phyloP scores from a whole-genome alignment of 2,329 filamentous ascomycete genomes.

The Lachnellula arida region DNA sequence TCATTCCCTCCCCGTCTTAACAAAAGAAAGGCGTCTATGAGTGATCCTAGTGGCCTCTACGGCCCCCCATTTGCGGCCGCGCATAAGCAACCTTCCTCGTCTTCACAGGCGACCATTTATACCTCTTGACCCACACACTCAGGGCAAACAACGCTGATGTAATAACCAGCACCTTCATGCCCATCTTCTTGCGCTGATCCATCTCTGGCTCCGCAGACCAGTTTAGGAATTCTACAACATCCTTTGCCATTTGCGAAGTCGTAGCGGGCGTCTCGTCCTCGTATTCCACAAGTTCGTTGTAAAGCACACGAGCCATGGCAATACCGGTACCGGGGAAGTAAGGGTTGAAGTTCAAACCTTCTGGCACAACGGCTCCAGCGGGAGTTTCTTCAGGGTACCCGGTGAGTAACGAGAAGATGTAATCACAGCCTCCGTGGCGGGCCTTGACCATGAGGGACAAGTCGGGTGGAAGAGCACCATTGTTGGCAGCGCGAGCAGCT shows the following conservation, averaged over 20 bases:
- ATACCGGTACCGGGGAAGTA: slow-evolving; percentile 99
- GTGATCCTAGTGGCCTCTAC: slow-evolving; percentile 11
- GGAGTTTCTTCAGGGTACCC: slow-evolving; percentile 97
- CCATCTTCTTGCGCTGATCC: slow-evolving; percentile 99
- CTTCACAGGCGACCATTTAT: slow-evolving; percentile 98
- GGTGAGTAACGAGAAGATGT: slow-evolving; percentile 95
- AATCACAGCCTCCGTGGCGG: slow-evolving; percentile 95
- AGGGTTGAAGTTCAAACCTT: slow-evolving; percentile 98
- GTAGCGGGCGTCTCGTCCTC: slow-evolving; percentile 93
- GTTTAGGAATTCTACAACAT: slow-evolving; percentile 98
- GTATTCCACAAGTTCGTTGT: slow-evolving; percentile 96
- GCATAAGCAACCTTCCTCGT: slow-evolving; percentile 88
- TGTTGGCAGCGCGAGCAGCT: slow-evolving; percentile 95
- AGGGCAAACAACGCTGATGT: slow-evolving; percentile 74
- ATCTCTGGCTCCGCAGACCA: slow-evolving; percentile 99
- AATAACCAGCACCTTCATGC: slow-evolving; percentile 88
- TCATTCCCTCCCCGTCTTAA: slow-evolving; percentile 18
- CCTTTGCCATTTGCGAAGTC: slow-evolving; percentile 99
- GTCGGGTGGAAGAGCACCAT: slow-evolving; percentile 95
- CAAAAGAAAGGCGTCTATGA: slow-evolving; percentile 21
- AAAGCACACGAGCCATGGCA: slow-evolving; percentile 97
- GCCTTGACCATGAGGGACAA: slow-evolving; percentile 97
- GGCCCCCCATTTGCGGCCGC: slow-evolving; percentile 50
- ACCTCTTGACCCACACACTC: slow-evolving; percentile 97
- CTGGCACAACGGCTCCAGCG: slow-evolving; percentile 77